Percentiles rank a stretch among this genome's conserved stretches.
phyloP scores from a whole-genome alignment of 139 green algal species.

The Zygnema cylindricum region DNA sequence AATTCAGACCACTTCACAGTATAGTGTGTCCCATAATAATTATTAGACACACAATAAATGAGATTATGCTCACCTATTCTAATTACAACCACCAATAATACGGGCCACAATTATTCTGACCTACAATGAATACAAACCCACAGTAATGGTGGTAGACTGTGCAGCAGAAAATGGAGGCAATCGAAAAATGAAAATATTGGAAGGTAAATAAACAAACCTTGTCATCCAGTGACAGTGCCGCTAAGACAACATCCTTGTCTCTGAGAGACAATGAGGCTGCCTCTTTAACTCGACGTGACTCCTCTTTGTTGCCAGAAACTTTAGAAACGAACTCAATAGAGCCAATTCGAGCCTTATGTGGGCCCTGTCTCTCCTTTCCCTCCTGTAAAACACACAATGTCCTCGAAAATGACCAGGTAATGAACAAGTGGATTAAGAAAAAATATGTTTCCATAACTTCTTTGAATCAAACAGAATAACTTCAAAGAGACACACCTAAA shows the following conservation, averaged over 20 bases:
- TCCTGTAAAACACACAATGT: background rate
- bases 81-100: no score
- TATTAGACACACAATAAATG: no score
- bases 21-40: no score
- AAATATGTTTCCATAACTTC: background rate
- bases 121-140: no score
- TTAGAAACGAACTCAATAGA: slow-evolving; percentile 47
- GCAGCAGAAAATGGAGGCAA: background rate
- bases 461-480: background rate
- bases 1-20: no score
- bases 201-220: slow-evolving; percentile 19
- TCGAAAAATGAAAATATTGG: background rate
- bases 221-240: slow-evolving; percentile 26
- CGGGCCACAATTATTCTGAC: no score
- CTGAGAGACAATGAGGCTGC: background rate
- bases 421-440: background rate
- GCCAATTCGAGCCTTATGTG: slow-evolving; percentile 34
- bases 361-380: background rate
- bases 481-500: no score
- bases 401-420: background rate
- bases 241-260: slow-evolving; percentile 11
- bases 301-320: background rate
- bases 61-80: no score
- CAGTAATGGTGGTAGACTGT: no score
- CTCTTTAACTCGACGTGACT: background rate